Evolutionary conservation across 352 stramenopile species (phyloP), one percentile per base, ranked within the genome.

Genomic region (Phytophthora europaea): DNA sequence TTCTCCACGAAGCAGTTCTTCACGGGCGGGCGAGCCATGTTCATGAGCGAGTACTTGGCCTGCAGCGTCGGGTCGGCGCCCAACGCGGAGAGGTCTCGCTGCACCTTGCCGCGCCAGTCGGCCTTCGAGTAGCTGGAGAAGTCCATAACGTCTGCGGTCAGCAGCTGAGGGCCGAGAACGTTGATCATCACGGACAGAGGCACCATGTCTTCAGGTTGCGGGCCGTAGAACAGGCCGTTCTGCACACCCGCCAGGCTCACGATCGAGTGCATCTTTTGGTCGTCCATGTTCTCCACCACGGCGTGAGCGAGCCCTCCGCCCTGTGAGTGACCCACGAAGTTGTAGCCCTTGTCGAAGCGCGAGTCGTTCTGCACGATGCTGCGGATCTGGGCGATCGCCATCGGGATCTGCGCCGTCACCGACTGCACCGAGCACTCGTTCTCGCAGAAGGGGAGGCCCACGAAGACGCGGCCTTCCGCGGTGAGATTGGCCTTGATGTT

Each of bases 211-310:
- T 38, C 69, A 0, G 53, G 23, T 53, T 89, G 81, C 0, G 79
- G 81, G 1, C 81, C 81, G 63, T 85, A 85, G 64, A 90, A 90
- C 58, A 81, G 72, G 22, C 83, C 80, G 63, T 88, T 89, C 51
- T 87, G 79, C 2, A 76, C 72, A 2, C 83, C 81, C 0, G 80
- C 83, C 12, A 90, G 67, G 64, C 76, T 85, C 51, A 90, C 76
- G 31, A 88, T 65, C 33, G 70, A 71, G 40, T 81, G 68, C 26
- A 81, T 76, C 10, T 81, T 80, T 71, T 90, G 83, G 58, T 88
- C 80, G 53, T 90, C 72, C 80, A 87, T 87, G 47, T 84, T 73
- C 65, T 90, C 83, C 22, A 88, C 55, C 12, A 90, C 81, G 9
- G 75, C 78, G 16, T 81, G 81, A 9, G 77, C 77, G 9, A 88